These are phyloP conservation scores for Ustilago loliicola DNA, from an alignment of 1,284 basidiomycete genomes.

Conservation along the genomic window DNA sequence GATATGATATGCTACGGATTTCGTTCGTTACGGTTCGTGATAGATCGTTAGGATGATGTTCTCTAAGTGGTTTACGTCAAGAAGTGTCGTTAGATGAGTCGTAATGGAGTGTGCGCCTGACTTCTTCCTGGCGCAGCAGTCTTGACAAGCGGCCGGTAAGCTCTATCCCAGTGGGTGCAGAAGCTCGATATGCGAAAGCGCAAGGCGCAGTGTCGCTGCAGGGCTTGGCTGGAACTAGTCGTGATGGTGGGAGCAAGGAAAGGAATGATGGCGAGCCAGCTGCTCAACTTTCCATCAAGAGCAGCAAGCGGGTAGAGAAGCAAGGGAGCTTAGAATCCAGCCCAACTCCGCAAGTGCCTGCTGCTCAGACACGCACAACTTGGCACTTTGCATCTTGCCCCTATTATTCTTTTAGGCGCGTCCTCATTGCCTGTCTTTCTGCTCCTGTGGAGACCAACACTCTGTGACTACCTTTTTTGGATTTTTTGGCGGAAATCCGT, in stretches of 20 bases:
- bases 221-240: background rate
- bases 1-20: background rate
- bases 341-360: slow-evolving; percentile 19
- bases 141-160: background rate
- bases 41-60: slow-evolving; percentile 13
- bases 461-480: background rate
- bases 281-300: background rate
- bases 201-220: slow-evolving; percentile 3
- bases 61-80: too few species aligned
- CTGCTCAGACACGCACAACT: slow-evolving; percentile 19
- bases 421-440: too few species aligned
- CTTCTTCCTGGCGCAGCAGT: background rate
- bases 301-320: background rate
- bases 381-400: slow-evolving; percentile 34
- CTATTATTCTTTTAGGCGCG: too few species aligned
- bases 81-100: background rate
- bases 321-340: slow-evolving; percentile 19
- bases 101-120: background rate
- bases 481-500: too few species aligned
- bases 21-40: slow-evolving; percentile 15
- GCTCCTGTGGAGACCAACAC: slow-evolving; percentile 1
- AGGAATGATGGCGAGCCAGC: slow-evolving; percentile 7
- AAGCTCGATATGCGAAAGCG: slow-evolving; percentile 11
- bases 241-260: slow-evolving; percentile 6
- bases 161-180: background rate